Conservation (phyloP, 768 basidiomycete genomes). For the Amanita subjunquillea region DNA sequence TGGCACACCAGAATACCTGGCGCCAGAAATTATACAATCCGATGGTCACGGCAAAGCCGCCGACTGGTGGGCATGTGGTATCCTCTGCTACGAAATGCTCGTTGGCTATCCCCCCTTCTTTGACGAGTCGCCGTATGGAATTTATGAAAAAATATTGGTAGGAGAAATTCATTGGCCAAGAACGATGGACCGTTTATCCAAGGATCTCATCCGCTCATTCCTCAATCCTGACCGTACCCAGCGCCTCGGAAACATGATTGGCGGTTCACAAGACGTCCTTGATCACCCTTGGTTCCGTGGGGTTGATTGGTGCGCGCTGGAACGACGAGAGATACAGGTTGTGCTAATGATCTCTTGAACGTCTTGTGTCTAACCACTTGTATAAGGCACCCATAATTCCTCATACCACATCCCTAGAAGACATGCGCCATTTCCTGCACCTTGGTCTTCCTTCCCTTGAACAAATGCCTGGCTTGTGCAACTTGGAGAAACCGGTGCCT, state of each 20-base stretch:
- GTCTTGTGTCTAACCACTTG: conserved; percentile 6
- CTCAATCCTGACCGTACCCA: conserved; percentile 88
- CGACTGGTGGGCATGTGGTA: conserved; percentile 99
- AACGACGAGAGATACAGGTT: conserved; percentile 79
- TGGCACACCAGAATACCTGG: conserved; percentile 93
- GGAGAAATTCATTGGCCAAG: conserved; percentile 88
- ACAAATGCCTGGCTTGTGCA: conserved; percentile 71
- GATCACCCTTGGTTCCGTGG: conserved; percentile 94
- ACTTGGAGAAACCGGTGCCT: conserved; percentile 47
- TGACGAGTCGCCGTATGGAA: conserved; percentile 94
- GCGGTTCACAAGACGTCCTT: conserved; percentile 85
- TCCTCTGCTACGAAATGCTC: conserved; percentile 97
- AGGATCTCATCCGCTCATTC: conserved; percentile 81
- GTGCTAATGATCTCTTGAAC: conserved; percentile 14
- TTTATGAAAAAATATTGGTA: conserved; percentile 94
- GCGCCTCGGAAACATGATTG: conserved; percentile 86
- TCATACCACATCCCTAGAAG: conserved; percentile 67
- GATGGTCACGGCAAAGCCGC: conserved; percentile 98
- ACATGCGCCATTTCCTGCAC: conserved; percentile 80
- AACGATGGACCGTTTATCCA: conserved; percentile 81
- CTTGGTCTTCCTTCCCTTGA: conserved; percentile 67
- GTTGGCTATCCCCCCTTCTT: conserved; percentile 99
- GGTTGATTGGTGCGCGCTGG: conserved; percentile 85
- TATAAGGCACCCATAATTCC: conserved; percentile 80
- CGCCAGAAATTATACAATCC: conserved; percentile 96